These are phyloP conservation scores for Psilocybe tampanensis DNA, from an alignment of 768 basidiomycete species.

Conservation along the genomic window DNA sequence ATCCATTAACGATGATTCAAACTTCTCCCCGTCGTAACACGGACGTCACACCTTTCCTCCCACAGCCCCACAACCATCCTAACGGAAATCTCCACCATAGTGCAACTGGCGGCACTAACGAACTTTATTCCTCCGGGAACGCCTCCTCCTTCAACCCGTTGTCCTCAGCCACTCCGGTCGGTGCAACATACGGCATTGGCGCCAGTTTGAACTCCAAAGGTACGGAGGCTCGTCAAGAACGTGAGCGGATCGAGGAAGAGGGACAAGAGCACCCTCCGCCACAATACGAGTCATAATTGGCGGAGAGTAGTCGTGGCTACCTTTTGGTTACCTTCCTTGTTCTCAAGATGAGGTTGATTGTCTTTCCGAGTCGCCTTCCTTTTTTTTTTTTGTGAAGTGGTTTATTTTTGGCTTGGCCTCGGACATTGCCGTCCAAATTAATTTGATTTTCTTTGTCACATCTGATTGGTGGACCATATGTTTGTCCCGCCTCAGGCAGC, in stretches of 20 bases:
- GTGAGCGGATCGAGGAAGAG: not conserved
- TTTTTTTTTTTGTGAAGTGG: no score
- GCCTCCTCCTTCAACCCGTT: not conserved
- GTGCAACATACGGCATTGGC: no score
- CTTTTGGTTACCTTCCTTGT: not conserved
- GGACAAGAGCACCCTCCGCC: not conserved
- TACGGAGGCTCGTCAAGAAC: not conserved
- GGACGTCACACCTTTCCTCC: not conserved
- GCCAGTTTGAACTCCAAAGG: not conserved
- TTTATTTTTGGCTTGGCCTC: no score
- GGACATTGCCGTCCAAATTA: no score
- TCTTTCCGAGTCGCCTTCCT: no score
- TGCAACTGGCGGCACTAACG: no score
- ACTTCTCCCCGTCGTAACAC: not conserved
- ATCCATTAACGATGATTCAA: no score
- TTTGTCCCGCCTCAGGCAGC: no score
- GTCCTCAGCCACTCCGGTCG: not conserved
- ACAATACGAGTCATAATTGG: not conserved
- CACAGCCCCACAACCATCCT: no score
- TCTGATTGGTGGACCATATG: no score
- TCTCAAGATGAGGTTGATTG: no score
- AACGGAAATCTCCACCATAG: not conserved
- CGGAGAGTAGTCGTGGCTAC: not conserved
- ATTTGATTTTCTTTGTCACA: no score
- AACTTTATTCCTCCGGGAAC: not conserved